These are phyloP conservation scores for Colletotrichum lentis DNA, from an alignment of 2,329 filamentous ascomycete genomes.

Conservation along the genomic window DNA sequence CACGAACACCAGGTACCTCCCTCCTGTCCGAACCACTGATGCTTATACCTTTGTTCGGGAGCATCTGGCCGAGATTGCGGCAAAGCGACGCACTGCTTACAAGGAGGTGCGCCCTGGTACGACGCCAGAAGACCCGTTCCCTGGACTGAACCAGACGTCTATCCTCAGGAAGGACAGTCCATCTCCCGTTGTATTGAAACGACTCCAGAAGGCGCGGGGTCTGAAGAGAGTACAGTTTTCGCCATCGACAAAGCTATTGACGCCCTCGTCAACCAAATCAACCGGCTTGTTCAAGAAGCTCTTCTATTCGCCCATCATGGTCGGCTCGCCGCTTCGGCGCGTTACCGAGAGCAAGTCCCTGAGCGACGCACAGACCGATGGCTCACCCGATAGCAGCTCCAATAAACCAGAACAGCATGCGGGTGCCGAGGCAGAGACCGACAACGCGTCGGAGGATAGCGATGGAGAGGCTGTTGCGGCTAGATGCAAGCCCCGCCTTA, in stretches of 20 bases:
- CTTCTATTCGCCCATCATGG: conserved; percentile 4
- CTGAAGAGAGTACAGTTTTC: conserved; percentile 34
- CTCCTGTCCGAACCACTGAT: conserved; percentile 23
- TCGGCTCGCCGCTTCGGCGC: conserved; percentile 11
- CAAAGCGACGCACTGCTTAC: background rate
- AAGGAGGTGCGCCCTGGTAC: background rate
- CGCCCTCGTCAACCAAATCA: conserved; percentile 2
- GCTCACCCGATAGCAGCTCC: conserved; percentile 12
- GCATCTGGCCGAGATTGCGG: conserved; percentile 29
- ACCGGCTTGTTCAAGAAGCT: conserved; percentile 19
- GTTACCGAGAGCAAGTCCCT: conserved; percentile 1
- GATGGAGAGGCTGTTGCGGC: conserved; percentile 11
- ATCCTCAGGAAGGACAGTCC: conserved; percentile 15
- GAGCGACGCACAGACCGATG: conserved; percentile 15
- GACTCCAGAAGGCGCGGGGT: conserved; percentile 28
- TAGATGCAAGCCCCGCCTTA: conserved; percentile 14
- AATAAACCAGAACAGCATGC: background rate
- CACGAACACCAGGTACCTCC: background rate
- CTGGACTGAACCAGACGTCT: background rate
- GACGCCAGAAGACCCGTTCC: background rate
- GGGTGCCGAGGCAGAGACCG: conserved; percentile 3
- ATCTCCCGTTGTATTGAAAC: conserved; percentile 29
- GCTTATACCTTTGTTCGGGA: conserved; percentile 26
- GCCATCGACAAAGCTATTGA: conserved; percentile 7
- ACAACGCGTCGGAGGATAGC: conserved; percentile 16